These are phyloP conservation scores for Fusarium tupiense DNA, from an alignment of 2,329 filamentous ascomycete species.

Conservation along the genomic window DNA sequence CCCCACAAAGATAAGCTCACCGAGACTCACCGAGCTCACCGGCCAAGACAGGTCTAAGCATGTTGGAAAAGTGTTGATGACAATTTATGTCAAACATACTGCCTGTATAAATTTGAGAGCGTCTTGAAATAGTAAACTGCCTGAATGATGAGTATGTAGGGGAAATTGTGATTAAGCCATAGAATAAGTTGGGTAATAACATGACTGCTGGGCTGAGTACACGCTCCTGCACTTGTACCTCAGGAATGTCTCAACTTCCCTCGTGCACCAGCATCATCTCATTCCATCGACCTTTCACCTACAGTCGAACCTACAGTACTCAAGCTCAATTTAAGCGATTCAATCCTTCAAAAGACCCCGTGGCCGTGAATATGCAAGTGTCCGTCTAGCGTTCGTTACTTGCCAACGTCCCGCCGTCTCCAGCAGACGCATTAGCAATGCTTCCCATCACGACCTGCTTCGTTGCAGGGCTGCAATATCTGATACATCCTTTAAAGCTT, in stretches of 20 bases:
- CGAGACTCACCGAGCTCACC: slow-evolving; percentile 39
- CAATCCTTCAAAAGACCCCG: background rate
- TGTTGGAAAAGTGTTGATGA: background rate
- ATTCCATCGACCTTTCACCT: background rate
- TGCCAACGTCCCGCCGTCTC: background rate
- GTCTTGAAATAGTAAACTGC: fast-evolving
- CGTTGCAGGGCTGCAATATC: slow-evolving; percentile 51
- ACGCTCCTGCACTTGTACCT: background rate
- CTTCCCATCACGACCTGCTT: slow-evolving; percentile 50
- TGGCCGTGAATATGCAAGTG: background rate
- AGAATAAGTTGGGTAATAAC: background rate
- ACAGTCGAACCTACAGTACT: background rate
- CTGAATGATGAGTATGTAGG: fast-evolving
- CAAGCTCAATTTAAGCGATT: background rate
- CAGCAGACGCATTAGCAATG: slow-evolving; percentile 28
- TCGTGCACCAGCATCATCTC: slow-evolving; percentile 1
- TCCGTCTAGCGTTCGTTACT: slow-evolving; percentile 3
- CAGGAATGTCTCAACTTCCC: slow-evolving; percentile 13
- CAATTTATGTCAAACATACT: background rate
- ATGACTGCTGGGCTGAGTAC: background rate
- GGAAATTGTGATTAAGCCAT: background rate
- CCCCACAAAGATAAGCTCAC: slow-evolving; percentile 42
- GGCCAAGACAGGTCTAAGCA: background rate
- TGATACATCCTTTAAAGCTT: slow-evolving; percentile 52
- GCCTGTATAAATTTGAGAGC: background rate